Evolutionary conservation across 495 filamentous ascomycete genomes (phyloP), one percentile per base, ranked within the genome.

Genomic region (Thermochaetoides thermophila): DNA sequence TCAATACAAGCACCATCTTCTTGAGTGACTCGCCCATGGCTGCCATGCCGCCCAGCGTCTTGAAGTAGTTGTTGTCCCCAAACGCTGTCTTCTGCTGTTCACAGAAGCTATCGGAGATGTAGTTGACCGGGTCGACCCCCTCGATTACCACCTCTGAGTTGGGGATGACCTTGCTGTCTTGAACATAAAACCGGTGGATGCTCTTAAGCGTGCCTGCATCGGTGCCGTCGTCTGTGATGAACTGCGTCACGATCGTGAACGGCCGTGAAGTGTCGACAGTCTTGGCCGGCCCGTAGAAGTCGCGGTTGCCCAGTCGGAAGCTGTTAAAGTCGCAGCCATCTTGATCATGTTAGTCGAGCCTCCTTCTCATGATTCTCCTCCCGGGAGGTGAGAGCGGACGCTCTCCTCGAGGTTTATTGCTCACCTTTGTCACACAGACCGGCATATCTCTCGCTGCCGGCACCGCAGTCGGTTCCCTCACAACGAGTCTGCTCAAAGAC

Each of bases 271-370:
- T 74, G 53, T 82, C 70, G 43, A 82, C 62, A 5, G 51, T 72
- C 34, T 51, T 49, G 19, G n/a, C 40, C 2, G 44, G 53, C 18
- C 72, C 75, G 48, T 66, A 77, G 65, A 75, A 81, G 34, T 38
- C 48, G 22, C 47, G 58, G 48, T 69, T 56, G 38, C 75, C 75
- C 58, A 68, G 55, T 25, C 68, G 65, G 66, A 68, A 81, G 14
- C 68, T 57, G 69, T 80, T 82, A 65, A 74, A 78, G 45, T 79
- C 76, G 47, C 78, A 83, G 35, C 78, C 77, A 48, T 75, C 71
- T 49, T 26, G 2, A 18, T 7, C 10, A n/a, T 32, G 27, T 36
- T 70, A 70, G 51, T 76, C n/a, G n/a, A n/a, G 72, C 37, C 69
- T 74, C 19, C 64, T 58, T 20, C 67, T 69, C 10, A 32, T 49